A percentile compares a stretch with the other conserved stretches of the same genome.
Conservation (phyloP, 371 early-diverging fungal species). For the Rhizomucor miehei region DNA sequence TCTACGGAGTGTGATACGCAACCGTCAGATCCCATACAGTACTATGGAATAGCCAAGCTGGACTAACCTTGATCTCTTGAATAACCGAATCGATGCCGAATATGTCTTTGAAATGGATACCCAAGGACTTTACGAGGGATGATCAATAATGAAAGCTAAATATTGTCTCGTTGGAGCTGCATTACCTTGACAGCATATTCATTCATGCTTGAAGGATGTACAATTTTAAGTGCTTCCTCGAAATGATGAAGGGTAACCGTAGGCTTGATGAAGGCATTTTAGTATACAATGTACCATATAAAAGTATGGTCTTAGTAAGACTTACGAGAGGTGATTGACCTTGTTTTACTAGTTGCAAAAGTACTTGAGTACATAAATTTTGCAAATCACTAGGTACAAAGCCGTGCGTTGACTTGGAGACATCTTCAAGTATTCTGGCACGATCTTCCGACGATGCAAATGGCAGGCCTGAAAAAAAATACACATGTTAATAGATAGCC, state of each 20-base stretch:
- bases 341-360: slow-evolving; percentile 39
- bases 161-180: background rate
- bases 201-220: slow-evolving; percentile 60
- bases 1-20: slow-evolving; percentile 8
- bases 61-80: slow-evolving; percentile 51
- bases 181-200: slow-evolving; percentile 56
- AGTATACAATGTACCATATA: too few relatives aligned
- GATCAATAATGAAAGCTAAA: background rate
- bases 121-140: slow-evolving; percentile 45
- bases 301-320: too few relatives aligned
- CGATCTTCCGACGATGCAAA: slow-evolving; percentile 45
- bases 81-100: slow-evolving; percentile 67
- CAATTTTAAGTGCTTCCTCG: slow-evolving; percentile 36
- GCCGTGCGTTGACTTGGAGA: slow-evolving; percentile 95
- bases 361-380: slow-evolving; percentile 58
- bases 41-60: background rate
- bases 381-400: slow-evolving; percentile 77
- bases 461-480: slow-evolving; percentile 42
- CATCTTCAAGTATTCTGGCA: slow-evolving; percentile 60
- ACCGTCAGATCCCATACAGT: too few relatives aligned
- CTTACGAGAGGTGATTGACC: slow-evolving; percentile 3
- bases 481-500: background rate
- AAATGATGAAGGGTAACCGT: slow-evolving; percentile 28
- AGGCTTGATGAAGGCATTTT: background rate
- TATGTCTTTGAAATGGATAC: slow-evolving; percentile 59